Evolutionary conservation across 345 rosid genomes (phyloP), one percentile per base, ranked within the genome.

Genomic region (Gossypium herbaceum): DNA sequence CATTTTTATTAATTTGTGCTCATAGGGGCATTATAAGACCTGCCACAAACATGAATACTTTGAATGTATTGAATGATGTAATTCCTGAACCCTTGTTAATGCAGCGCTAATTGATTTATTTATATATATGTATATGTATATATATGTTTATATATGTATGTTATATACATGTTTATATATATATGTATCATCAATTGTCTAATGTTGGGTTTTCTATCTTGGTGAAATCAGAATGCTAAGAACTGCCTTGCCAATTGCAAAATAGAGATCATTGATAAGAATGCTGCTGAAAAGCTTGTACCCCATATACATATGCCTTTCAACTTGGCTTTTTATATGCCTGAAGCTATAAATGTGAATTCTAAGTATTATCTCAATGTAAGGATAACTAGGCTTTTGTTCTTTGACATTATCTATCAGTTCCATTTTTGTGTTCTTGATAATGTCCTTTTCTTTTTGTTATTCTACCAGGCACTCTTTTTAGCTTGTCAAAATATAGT

Each of bases 11-110:
- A 47, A 17, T 68, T 12, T 12, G 71, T 62, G 15, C 19, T 22
- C 55, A 22, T 82, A 94, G 98, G 85, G 98, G 98, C 80, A 91
- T 94, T 83, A 79, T 94, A 84, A 86, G 92, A 82, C 98, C 98
- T 64, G 97, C 94, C 47, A 81, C 86, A 66, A 90, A 85, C 77
- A 71, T 81, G 81, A 94, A 90, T 86, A 88, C 84, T 71, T 77
- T 90, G 82, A 57, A 71, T 73, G 65, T 83, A 57, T 78, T 91
- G 88, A 82, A 75, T 79, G 87, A 88, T 71, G 97, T 94, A 89
- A 86, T 74, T 73, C 71, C 39, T 50, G 7, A 24, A 43, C 60
- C 76, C 72, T 82, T 73, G 74, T 67, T 61, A 47, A n/a, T 77
- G 55, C 29, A 77, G 68, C 50, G 65, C 67, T 20, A 45, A 65